Base-by-base conservation (phyloP, 2,329 filamentous ascomycete genomes). In the Fusarium buxicola region DNA sequence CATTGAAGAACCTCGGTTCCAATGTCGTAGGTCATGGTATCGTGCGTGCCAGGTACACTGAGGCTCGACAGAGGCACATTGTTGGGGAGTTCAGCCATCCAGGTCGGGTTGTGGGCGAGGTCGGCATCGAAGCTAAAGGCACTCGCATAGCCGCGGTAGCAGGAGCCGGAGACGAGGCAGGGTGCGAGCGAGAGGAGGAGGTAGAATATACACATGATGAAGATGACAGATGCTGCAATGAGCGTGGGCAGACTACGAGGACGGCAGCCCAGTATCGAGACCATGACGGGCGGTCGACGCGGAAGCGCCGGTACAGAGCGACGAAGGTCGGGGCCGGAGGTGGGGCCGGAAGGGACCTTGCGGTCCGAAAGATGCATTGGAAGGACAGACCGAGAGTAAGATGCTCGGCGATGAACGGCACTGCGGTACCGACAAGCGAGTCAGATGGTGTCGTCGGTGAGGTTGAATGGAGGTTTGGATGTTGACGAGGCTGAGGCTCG, bases 31-130 rank as follows among this genome's bases (percentile, higher is more conserved):
- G 82, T 84, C 78, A 84, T 79, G 21, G 82, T 83, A 69, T 84
- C 82, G 72, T 84, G 82, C 2, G 82, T 84, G 27, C 82, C 82
- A 0, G 82, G 82, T 55, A 84, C 78, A 40, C 81, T 82, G 36
- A 84, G 74, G 46, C 71, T 76, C 28, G 80, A 75, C 30, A 84
- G 70, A 40, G 71, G 73, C 31, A 75, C 71, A 24, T 71, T 59
- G 69, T 83, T 78, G 25, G 79, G 78, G 10, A 83, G 67, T 7
- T 46, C 45, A 16, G 71, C 70, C 81, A 83, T 83, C 81, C 81
- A 84, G 32, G 60, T 49, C 7, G 75, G 69, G 28, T 76, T 69
- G 36, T 72, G 61, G 30, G 71, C 68, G 27, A 60, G 61, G 55
- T 75, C 66, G 32, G 75, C 71, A 61, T 82, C 78, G 70, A 82